Percentiles rank a stretch among this genome's conserved stretches.
These are phyloP conservation scores for Furcasterigmium sp. DNA, from an alignment of 2,329 filamentous ascomycete genomes.

Conservation along the genomic window DNA sequence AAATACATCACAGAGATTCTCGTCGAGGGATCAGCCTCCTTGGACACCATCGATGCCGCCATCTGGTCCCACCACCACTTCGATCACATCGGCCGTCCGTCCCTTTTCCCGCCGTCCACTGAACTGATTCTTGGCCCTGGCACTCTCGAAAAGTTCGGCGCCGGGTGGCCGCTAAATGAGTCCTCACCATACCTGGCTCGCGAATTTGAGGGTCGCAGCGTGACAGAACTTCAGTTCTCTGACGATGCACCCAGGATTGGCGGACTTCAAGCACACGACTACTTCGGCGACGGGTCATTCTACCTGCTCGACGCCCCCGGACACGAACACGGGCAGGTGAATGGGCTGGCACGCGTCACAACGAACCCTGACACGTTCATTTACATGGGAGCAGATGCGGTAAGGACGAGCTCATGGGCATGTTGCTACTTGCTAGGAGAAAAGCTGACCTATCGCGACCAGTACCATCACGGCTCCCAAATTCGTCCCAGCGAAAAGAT, in stretches of 20 bases:
- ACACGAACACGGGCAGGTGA: slow-evolving; percentile 3
- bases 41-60: slow-evolving; percentile 12
- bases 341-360: slow-evolving; percentile 2
- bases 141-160: slow-evolving; percentile 7
- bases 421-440: no score
- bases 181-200: slow-evolving; percentile 8
- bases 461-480: background rate
- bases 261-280: slow-evolving; percentile 1
- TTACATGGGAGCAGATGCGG: slow-evolving; percentile 1
- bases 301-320: slow-evolving; percentile 7
- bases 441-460: no score
- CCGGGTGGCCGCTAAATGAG: slow-evolving; percentile 8
- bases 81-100: slow-evolving; percentile 19
- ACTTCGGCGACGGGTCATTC: slow-evolving; percentile 7
- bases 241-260: background rate
- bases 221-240: slow-evolving; percentile 2
- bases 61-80: slow-evolving; percentile 21
- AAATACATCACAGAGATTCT: slow-evolving; percentile 4
- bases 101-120: slow-evolving; percentile 14
- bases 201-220: slow-evolving; percentile 2
- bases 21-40: background rate
- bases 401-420: background rate
- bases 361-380: slow-evolving; percentile 1
- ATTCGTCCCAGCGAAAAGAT: background rate
- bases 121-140: slow-evolving; percentile 16